Evolutionary conservation across 768 basidiomycete genomes (phyloP), one percentile per base, ranked within the genome.

Genomic region (Pleurotus tuber-regium): DNA sequence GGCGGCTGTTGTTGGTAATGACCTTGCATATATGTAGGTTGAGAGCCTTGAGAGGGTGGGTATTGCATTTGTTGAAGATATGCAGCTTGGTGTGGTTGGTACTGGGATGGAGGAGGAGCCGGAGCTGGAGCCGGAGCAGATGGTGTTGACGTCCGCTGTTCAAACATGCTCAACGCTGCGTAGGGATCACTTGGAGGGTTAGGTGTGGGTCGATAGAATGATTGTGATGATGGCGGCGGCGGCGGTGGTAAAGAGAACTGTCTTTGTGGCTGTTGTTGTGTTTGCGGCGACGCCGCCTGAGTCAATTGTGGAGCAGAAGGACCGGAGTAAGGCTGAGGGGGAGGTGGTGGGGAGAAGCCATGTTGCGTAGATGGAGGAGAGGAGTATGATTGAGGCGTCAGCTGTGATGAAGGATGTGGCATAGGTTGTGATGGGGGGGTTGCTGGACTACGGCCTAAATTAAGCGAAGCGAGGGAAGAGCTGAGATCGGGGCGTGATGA

Each of bases 381-480:
- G 28, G 33, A 55, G 36, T 49, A 59, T 25, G 42, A 59, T n/a
- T n/a, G n/a, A n/a, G n/a, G n/a, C 26, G 36, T 23, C 36, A 58
- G 57, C 21, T 58, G 67, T 52, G 58, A 63, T 44, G 55, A 57
- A 25, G 57, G 66, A 54, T 57, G 63, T 43, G 55, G 50, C 48
- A 63, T 4, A 41, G 65, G 54, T 11, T 57, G 50, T 52, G 69
- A 60, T 40, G 63, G 53, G 58, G 57, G 58, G 31, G 56, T 64
- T n/a, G 52, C 57, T 28, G 67, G 69, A 62, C 62, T 21, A 57
- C 58, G 58, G 35, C 71, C 68, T 41, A 87, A 46, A 54, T 62
- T 81, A 79, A 89, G 78, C 1, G 78, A 74, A 1, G 79, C 71
- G 58, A 89, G 82, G 0, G 80, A 72, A 4, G 72, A 70, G 18